Conservation (phyloP, 306 rosid genomes). For the Vicia villosa region DNA sequence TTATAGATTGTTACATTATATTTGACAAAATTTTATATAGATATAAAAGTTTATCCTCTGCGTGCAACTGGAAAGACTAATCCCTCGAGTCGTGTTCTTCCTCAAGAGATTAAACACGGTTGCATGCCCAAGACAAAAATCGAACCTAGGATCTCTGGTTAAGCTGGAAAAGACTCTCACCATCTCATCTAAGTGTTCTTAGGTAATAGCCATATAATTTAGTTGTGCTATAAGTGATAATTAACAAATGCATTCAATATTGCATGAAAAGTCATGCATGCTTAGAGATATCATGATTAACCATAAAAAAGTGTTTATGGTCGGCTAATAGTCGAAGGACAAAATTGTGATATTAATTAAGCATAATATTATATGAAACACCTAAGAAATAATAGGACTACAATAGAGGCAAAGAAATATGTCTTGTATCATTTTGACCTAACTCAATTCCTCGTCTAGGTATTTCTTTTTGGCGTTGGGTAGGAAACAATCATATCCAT, state of each 20-base stretch:
- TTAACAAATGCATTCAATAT: conserved; percentile 40
- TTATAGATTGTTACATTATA: no score
- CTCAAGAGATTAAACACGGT: no score
- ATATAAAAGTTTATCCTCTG: no score
- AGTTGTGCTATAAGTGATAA: background rate
- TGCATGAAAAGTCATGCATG: conserved; percentile 78
- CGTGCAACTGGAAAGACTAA: no score
- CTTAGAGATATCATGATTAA: conserved; percentile 74
- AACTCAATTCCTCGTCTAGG: conserved; percentile 81
- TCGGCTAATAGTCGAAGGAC: conserved; percentile 50
- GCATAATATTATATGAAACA: background rate
- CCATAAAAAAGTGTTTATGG: conserved; percentile 76
- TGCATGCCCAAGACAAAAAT: no score
- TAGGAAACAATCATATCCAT: conserved; percentile 67
- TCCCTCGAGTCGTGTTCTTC: no score
- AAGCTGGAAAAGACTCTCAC: no score
- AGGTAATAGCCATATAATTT: conserved; percentile 11
- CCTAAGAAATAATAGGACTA: background rate
- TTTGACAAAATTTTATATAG: no score
- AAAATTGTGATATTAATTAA: conserved; percentile 6
- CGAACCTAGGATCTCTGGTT: no score
- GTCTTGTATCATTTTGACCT: conserved; percentile 62
- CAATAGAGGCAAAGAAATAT: background rate
- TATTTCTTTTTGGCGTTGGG: conserved; percentile 62
- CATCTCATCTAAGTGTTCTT: no score